Base-by-base conservation (phyloP, 768 basidiomycete genomes). In the Termitomyces sp. region DNA sequence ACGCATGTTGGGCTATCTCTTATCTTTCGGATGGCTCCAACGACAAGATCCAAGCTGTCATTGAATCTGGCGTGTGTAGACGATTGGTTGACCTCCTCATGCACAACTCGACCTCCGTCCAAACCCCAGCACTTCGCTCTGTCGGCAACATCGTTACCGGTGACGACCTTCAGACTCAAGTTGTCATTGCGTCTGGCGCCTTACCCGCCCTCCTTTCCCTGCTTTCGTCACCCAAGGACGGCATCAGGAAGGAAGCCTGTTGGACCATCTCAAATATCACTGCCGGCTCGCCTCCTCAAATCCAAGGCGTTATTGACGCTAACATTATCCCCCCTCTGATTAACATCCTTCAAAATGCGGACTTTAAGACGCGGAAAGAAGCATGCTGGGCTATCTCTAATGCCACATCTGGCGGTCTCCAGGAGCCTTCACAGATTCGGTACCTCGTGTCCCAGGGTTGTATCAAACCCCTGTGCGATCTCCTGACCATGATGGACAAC, bases 181-280 rank as follows among this genome's bases (percentile, higher is more conserved):
- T 99, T 51, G 91, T 98, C 58, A 98, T 99, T 67, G 94, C 97
- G 17, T 97, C 96, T 14, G 97, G 96, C 52, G 94, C 97, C 25
- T 89, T 99, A 23, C 89, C 94, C 4, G 97, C 97, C 5, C 84
- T 99, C 47, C 85, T 99, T 42, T 87, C 91, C 23, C 80, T 99
- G 21, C 80, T 99, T 53, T 94, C 91, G 2, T 98, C 95, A 23
- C 92, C 95, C 28, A 99, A 99, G 76, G 97, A 99, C 62, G 97
- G 95, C 46, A 99, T 99, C 67, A 84, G 96, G 66, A 99, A 99
- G 78, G 96, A 99, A 73, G 96, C 97, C 25, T 99, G 97, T 76
- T 99, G 97, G 97, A 99, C 97, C 17, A 98, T 99, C 67, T 97
- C 94, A 46, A 99, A 99, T 74, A 82, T 99, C 69, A 99, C 97